Evolutionary conservation across 116 monocot genomes (phyloP).

Genomic region (Cymodocea nodosa): DNA sequence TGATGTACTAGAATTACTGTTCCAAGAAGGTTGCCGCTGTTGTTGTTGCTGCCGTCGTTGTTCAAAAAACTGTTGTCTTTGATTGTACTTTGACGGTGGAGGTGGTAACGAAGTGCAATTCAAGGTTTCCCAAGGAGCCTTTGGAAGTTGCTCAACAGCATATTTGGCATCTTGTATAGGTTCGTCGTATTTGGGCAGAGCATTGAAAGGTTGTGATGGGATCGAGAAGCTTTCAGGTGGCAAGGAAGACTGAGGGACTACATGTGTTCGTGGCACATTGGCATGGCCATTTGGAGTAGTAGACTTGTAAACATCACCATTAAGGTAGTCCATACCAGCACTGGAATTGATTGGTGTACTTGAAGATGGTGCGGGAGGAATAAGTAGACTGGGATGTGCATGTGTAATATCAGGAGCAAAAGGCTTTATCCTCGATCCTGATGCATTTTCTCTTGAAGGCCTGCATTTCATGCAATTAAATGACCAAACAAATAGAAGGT

Average conservation of each 20-base stretch:
- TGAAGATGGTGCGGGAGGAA: conserved; percentile 66
- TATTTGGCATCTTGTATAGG: conserved; percentile 12
- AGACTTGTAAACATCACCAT: conserved; percentile 52
- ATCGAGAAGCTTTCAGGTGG: conserved; percentile 3
- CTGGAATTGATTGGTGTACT: conserved; percentile 27
- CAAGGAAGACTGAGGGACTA: conserved; percentile 5
- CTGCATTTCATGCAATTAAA: conserved; percentile 13
- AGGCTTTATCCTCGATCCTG: conserved; percentile 14
- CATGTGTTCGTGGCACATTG: conserved; percentile 7
- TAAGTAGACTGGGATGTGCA: conserved; percentile 22
- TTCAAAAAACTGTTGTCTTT: conserved; percentile 87
- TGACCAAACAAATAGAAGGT: too few species aligned
- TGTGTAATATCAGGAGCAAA: conserved; percentile 19
- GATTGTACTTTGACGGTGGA: conserved; percentile 72
- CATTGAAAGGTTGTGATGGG: conserved; percentile 10
- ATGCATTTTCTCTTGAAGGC: conserved; percentile 36
- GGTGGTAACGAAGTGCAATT: conserved; percentile 52
- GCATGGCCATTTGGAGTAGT: conserved; percentile 9
- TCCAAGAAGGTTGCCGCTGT: neutral
- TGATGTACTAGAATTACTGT: neutral
- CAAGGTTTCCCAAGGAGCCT: conserved; percentile 44
- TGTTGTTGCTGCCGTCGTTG: conserved; percentile 17
- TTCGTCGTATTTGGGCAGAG: conserved; percentile 33
- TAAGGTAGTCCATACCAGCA: conserved; percentile 36
- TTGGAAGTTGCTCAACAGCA: conserved; percentile 26